Evolutionary conservation across 345 rosid species (phyloP), one percentile per base, ranked within the genome.

Genomic region (Heritiera littoralis): DNA sequence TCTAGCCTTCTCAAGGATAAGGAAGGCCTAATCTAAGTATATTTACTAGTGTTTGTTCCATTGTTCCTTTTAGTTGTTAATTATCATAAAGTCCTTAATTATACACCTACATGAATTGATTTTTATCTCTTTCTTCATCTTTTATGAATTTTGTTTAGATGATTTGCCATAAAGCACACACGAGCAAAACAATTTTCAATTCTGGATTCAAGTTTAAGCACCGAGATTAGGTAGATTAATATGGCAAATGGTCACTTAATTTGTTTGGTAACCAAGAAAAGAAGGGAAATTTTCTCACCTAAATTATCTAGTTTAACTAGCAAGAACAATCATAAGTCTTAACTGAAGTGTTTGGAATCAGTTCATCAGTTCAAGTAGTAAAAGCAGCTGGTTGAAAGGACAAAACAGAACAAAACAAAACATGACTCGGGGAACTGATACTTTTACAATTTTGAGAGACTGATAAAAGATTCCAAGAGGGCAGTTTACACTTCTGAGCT

Each of bases 91-190:
- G 11, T 74, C 55, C 67, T 48, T 14, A 17, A 71, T 41, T 48
- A 71, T 72, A 66, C 77, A 28, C 67, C 55, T 76, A 28, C 49
- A 58, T 68, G 77, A 40, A 75, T 58, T 79, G 79, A 66, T 80
- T 45, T 38, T 71, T 40, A 40, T 40, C 43, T 40, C 43, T 5
- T 32, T 59, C 32, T 59, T 23, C 64, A 59, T 20, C 32, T 59
- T 20, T 20, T 59, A 59, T 4, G 60, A 18, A 18, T 2, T 55
- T 18, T 14, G 56, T 55, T 55, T 14, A 52, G 56, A 52, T 52
- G 17, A 52, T 52, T 52, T 52, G 17, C n/a, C 56, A 13, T 49
- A 49, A 11, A 49, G 12, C 9, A 49, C 11, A 49, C 15, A 49
- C 11, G 54, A 49, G 54, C 54, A 49, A 11, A 49, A 11, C 11